Conservation (phyloP, 2,329 filamentous ascomycete species). For the Elsinoe fawcettii region DNA sequence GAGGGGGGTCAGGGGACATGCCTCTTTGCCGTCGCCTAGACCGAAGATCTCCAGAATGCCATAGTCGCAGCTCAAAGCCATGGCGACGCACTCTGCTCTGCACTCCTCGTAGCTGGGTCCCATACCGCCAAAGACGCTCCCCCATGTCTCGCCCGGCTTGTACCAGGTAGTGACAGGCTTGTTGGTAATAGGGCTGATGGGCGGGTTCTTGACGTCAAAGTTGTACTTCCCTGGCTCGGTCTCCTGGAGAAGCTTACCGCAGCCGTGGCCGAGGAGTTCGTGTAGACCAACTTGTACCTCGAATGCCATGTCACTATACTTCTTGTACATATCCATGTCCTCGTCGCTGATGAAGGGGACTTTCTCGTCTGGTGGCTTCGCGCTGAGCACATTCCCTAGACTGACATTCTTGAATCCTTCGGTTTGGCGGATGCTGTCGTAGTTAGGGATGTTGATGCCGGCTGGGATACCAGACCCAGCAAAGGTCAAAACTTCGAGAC, state of each 20-base stretch:
- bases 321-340: constrained; percentile 70
- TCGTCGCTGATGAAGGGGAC: constrained; percentile 79
- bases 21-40: constrained; percentile 65
- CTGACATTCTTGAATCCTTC: constrained; percentile 91
- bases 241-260: constrained; percentile 88
- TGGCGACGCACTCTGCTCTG: constrained; percentile 86
- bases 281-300: constrained; percentile 95
- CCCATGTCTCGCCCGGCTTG: constrained; percentile 92
- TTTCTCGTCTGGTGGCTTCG: constrained; percentile 85
- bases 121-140: constrained; percentile 79
- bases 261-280: constrained; percentile 81
- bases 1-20: neutral
- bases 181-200: constrained; percentile 68
- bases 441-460: constrained; percentile 48
- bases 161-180: constrained; percentile 82
- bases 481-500: constrained; percentile 83
- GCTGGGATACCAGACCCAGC: constrained; percentile 55
- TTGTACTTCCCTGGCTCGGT: constrained; percentile 75
- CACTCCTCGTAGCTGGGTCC: constrained; percentile 92
- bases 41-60: constrained; percentile 84
- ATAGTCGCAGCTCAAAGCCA: constrained; percentile 85
- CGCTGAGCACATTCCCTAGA: constrained; percentile 83
- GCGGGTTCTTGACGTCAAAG: constrained; percentile 76
- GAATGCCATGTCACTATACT: constrained; percentile 79
- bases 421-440: constrained; percentile 70